Percentiles rank a stretch among this genome's conserved stretches.
Evolutionary conservation across 352 stramenopile species (phyloP).

Genomic region (Phytophthora podocarpi): DNA sequence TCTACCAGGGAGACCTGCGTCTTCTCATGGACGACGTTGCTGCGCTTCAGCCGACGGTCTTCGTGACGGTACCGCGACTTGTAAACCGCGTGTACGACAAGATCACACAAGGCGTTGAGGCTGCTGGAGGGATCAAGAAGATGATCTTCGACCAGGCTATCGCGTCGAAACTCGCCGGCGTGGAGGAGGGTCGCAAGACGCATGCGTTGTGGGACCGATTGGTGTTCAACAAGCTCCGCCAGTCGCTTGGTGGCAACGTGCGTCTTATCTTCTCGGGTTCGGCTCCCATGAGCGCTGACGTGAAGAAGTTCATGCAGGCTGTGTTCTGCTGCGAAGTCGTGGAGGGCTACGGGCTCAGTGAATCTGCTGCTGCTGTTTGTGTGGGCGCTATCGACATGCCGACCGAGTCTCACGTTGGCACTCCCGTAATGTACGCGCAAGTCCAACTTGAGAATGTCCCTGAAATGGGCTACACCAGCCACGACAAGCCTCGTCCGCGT

Average conservation of each 20-base stretch:
- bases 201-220: slow-evolving; percentile 94
- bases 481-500: slow-evolving; percentile 70
- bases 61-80: slow-evolving; percentile 94
- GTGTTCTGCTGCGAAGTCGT: slow-evolving; percentile 92
- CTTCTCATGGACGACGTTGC: slow-evolving; percentile 94
- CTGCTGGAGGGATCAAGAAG: slow-evolving; percentile 63
- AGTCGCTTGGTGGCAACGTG: slow-evolving; percentile 89
- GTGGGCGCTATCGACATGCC: slow-evolving; percentile 64
- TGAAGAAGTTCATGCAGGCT: slow-evolving; percentile 97
- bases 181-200: slow-evolving; percentile 60
- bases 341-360: slow-evolving; percentile 97
- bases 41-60: slow-evolving; percentile 91
- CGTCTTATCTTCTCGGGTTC: slow-evolving; percentile 94
- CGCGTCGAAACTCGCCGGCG: slow-evolving; percentile 52
- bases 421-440: slow-evolving; percentile 84
- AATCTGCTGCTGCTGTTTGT: slow-evolving; percentile 89
- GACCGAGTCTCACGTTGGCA: slow-evolving; percentile 91
- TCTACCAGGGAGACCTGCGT: slow-evolving; percentile 88
- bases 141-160: slow-evolving; percentile 72
- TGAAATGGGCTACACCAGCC: slow-evolving; percentile 96
- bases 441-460: slow-evolving; percentile 95
- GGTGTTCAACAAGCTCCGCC: slow-evolving; percentile 96
- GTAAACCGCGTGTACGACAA: slow-evolving; percentile 98
- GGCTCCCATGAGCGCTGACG: slow-evolving; percentile 90
- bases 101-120: slow-evolving; percentile 76